These are phyloP conservation scores for Plasmodium coatneyi DNA, from an alignment of 169 alveolate genomes.

Conservation along the genomic window DNA sequence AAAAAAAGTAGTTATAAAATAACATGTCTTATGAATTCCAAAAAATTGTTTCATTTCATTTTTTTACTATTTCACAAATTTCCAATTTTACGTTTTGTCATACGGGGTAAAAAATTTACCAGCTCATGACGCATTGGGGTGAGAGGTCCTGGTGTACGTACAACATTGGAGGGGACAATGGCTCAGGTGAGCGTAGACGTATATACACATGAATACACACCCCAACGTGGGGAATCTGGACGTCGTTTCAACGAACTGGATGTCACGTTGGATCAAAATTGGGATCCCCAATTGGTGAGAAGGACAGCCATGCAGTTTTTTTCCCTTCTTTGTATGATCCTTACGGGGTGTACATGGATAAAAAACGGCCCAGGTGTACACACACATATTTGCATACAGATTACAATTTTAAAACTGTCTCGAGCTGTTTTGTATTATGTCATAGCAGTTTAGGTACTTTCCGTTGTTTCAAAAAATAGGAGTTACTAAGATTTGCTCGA, in stretches of 20 bases:
- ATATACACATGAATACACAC: background rate
- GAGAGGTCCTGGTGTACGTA: background rate
- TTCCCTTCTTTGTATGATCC: background rate
- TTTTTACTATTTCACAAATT: background rate
- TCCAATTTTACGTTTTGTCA: background rate
- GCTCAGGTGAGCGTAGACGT: background rate
- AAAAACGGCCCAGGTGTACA: background rate
- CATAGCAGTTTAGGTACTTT: background rate
- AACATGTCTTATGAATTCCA: constrained; percentile 1
- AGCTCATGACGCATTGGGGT: background rate
- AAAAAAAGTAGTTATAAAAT: background rate
- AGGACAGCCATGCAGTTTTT: background rate
- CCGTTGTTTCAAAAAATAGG: background rate
- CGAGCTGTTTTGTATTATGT: background rate
- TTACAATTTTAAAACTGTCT: background rate
- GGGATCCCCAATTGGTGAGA: background rate
- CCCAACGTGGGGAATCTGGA: background rate
- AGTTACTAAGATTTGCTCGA: background rate
- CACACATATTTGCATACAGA: background rate
- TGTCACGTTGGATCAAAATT: background rate
- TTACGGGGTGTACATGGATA: background rate
- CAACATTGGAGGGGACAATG: background rate
- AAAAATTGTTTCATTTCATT: background rate
- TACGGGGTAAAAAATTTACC: background rate
- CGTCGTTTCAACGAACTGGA: background rate